Conservation (phyloP, 1,139 yeast species). For the Magnusiomyces suaveolens region DNA sequence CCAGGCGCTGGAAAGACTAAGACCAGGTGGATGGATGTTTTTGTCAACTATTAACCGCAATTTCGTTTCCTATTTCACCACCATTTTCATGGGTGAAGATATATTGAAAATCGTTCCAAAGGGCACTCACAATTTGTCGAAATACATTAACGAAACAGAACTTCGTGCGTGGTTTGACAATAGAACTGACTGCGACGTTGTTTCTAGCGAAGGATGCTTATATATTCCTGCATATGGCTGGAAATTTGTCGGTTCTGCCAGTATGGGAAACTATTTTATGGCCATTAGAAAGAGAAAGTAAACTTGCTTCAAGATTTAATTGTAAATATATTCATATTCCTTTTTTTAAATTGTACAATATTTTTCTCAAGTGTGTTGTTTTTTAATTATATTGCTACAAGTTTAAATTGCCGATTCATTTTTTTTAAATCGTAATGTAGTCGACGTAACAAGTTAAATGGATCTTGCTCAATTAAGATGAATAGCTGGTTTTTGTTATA, state of each 20-base stretch:
- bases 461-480: no score
- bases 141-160: constrained; percentile 73
- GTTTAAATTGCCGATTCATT: background rate
- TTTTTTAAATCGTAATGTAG: background rate
- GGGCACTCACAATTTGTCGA: constrained; percentile 83
- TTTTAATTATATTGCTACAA: background rate
- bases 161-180: constrained; percentile 55
- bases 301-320: background rate
- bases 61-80: constrained; percentile 81
- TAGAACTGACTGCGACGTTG: constrained; percentile 45
- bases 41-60: constrained; percentile 89
- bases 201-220: constrained; percentile 65
- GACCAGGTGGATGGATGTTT: constrained; percentile 77
- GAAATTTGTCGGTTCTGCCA: constrained; percentile 52
- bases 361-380: background rate
- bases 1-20: constrained; percentile 56
- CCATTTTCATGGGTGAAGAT: constrained; percentile 84
- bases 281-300: constrained; percentile 42
- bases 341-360: background rate
- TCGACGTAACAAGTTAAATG: no score
- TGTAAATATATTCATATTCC: constrained; percentile 3
- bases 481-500: no score
- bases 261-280: constrained; percentile 79
- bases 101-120: constrained; percentile 71
- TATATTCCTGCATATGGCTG: constrained; percentile 82